A percentile compares a stretch with the other conserved stretches of the same genome.
Conservation (phyloP, 1,139 yeast species). For the Meyerozyma elateridarum region DNA sequence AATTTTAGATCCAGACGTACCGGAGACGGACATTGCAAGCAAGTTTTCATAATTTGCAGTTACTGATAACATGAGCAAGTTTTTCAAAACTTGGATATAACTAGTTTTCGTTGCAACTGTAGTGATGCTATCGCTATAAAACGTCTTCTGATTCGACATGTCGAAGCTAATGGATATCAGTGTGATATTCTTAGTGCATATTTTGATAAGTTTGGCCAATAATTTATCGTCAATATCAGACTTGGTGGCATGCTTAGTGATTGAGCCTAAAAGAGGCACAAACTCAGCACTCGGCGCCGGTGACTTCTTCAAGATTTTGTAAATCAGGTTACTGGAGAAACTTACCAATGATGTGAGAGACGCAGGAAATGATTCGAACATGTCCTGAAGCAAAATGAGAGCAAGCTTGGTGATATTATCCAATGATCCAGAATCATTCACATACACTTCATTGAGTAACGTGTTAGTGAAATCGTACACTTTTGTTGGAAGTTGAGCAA, state of each 20-base stretch:
- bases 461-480: slow-evolving; percentile 37
- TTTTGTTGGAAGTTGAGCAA: slow-evolving; percentile 32
- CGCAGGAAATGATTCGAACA: slow-evolving; percentile 36
- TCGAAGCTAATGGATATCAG: slow-evolving; percentile 8
- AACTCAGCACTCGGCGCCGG: slow-evolving; percentile 24
- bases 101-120: slow-evolving; percentile 28
- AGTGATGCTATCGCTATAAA: slow-evolving; percentile 16
- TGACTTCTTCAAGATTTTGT: slow-evolving; percentile 36
- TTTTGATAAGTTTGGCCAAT: slow-evolving; percentile 32
- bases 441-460: slow-evolving; percentile 25
- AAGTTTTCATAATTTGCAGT: slow-evolving; percentile 37
- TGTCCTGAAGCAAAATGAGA: slow-evolving; percentile 31
- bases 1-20: slow-evolving; percentile 37
- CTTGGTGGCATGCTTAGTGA: slow-evolving; percentile 35
- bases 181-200: slow-evolving; percentile 26
- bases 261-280: slow-evolving; percentile 29
- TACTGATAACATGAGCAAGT: slow-evolving; percentile 28
- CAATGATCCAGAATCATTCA: slow-evolving; percentile 13
- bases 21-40: slow-evolving; percentile 30
- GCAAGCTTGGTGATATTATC: slow-evolving; percentile 19
- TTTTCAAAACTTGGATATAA: slow-evolving; percentile 31
- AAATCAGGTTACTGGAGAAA: slow-evolving; percentile 33
- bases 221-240: slow-evolving; percentile 40
- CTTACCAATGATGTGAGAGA: slow-evolving; percentile 34
- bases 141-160: slow-evolving; percentile 14